phyloP scores from a whole-genome alignment of 2,329 filamentous ascomycete species.

The Nemania sp. region DNA sequence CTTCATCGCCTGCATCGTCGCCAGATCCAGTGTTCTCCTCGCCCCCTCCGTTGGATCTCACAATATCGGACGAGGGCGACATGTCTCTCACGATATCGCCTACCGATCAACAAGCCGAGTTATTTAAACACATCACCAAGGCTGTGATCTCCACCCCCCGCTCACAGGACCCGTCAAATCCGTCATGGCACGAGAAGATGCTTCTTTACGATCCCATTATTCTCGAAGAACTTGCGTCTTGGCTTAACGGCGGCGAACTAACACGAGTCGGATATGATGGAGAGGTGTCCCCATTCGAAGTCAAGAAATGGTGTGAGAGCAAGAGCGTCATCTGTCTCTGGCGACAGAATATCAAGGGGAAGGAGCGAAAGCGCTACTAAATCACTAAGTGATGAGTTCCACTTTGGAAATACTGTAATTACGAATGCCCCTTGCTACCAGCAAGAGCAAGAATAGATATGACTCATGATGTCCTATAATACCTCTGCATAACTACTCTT shows the following conservation, averaged over 20 bases:
- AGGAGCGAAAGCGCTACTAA: constrained; percentile 64
- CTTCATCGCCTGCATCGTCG: constrained; percentile 53
- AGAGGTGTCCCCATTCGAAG: constrained; percentile 72
- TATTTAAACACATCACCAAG: constrained; percentile 66
- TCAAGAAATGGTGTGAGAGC: constrained; percentile 91
- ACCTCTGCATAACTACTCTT: neutral
- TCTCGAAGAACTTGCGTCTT: constrained; percentile 84
- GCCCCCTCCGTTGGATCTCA: constrained; percentile 57
- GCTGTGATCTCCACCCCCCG: constrained; percentile 65
- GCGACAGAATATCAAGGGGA: constrained; percentile 67
- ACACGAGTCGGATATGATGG: constrained; percentile 72
- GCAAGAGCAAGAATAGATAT: neutral
- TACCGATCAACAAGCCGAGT: constrained; percentile 56
- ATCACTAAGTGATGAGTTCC: constrained; percentile 8
- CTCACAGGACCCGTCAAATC: constrained; percentile 61
- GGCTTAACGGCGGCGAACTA: constrained; percentile 81
- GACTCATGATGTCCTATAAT: neutral
- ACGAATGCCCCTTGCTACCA: constrained; percentile 41
- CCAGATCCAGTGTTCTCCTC: constrained; percentile 59
- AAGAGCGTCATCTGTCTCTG: constrained; percentile 87
- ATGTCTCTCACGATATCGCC: constrained; percentile 59
- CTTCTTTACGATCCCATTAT: constrained; percentile 92
- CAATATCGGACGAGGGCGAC: constrained; percentile 57
- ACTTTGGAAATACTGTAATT: constrained; percentile 20
- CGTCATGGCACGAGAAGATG: constrained; percentile 92